Conservation (phyloP, 305 asterid species). For the Fraxinus nigra region DNA sequence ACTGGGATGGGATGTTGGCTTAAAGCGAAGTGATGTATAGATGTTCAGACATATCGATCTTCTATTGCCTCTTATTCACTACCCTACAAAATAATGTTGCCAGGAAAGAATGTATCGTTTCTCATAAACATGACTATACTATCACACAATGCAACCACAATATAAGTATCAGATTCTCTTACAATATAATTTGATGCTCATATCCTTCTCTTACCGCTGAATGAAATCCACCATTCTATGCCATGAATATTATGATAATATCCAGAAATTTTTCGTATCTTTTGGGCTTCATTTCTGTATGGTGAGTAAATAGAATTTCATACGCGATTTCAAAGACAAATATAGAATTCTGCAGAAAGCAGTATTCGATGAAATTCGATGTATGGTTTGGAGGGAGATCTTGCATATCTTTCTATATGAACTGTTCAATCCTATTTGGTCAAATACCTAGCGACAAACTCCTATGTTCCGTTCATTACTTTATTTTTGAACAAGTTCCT, state of each 20-base stretch:
- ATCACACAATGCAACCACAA: neutral
- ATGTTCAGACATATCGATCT: neutral
- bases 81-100: neutral
- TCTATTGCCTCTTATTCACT: neutral
- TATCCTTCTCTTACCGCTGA: neutral
- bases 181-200: neutral
- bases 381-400: no score
- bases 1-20: neutral
- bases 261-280: neutral
- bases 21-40: neutral
- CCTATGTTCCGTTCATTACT: no score
- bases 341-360: no score
- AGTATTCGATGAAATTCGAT: no score
- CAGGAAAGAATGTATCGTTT: neutral
- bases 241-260: neutral
- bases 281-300: neutral
- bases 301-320: no score
- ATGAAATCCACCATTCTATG: neutral
- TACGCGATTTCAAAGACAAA: no score
- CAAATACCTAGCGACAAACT: no score
- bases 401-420: no score
- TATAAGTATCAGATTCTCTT: neutral
- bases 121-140: neutral
- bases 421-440: no score
- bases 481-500: no score